phyloP scores from a whole-genome alignment of 345 rosid species.

The Populus pruinosa region DNA sequence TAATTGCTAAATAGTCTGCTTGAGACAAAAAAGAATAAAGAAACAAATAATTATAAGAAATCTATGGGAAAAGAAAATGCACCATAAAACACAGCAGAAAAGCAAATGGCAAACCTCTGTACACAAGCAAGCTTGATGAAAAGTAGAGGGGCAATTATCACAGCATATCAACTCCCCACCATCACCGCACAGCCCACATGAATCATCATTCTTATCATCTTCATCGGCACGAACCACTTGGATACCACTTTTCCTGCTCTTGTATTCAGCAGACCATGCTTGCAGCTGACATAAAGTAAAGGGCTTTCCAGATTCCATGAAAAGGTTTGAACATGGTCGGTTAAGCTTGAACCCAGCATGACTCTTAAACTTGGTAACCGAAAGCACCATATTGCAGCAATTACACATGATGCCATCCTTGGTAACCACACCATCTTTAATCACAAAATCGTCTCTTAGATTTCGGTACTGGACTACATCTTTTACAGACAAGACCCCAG shows the following conservation, averaged over 20 bases:
- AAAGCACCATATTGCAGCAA: slow-evolving; percentile 63
- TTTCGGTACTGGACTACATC: slow-evolving; percentile 77
- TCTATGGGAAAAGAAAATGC: not conserved
- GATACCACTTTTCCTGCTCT: slow-evolving; percentile 50
- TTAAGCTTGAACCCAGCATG: slow-evolving; percentile 73
- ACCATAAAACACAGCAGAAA: slow-evolving; percentile 7
- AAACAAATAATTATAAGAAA: not conserved
- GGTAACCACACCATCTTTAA: slow-evolving; percentile 71
- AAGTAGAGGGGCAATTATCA: slow-evolving; percentile 91
- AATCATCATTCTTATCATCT: slow-evolving; percentile 87
- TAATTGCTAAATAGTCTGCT: not conserved
- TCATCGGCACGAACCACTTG: slow-evolving; percentile 46
- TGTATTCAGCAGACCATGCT: slow-evolving; percentile 91
- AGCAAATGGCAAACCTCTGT: slow-evolving; percentile 55
- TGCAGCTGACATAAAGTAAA: slow-evolving; percentile 70
- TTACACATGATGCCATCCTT: slow-evolving; percentile 70
- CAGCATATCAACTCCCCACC: slow-evolving; percentile 94
- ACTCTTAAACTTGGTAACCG: slow-evolving; percentile 67
- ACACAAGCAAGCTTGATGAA: slow-evolving; percentile 78
- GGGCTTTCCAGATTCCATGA: slow-evolving; percentile 79
- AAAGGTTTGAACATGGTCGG: slow-evolving; percentile 77
- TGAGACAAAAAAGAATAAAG: not conserved
- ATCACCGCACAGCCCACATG: slow-evolving; percentile 91
- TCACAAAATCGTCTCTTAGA: slow-evolving; percentile 52
- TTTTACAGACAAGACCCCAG: slow-evolving; percentile 52